These are phyloP conservation scores for Apophysomyces trapeziformis DNA, from an alignment of 371 early-diverging fungal genomes.

Conservation along the genomic window DNA sequence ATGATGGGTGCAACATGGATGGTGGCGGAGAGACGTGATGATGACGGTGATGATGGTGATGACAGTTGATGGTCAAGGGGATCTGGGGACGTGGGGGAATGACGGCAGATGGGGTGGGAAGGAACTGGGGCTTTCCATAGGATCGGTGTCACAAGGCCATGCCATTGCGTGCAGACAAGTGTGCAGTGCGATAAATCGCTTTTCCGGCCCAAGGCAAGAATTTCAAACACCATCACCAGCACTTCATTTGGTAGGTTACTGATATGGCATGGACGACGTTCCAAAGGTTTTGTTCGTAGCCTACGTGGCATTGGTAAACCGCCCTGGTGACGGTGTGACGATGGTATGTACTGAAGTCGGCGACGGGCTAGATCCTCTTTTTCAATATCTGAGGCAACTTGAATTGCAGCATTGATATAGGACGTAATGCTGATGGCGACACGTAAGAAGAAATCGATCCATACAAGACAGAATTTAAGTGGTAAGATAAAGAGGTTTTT, in stretches of 20 bases:
- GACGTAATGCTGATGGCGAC: not conserved
- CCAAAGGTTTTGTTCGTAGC: slow-evolving; percentile 1
- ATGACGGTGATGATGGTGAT: slow-evolving; percentile 2
- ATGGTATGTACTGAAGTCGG: not conserved
- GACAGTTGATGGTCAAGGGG: slow-evolving; percentile 1
- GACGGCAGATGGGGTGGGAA: slow-evolving; percentile 13
- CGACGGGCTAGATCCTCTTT: slow-evolving; percentile 6
- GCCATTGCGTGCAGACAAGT: slow-evolving; percentile 39
- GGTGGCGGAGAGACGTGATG: slow-evolving; percentile 5
- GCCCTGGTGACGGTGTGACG: not conserved
- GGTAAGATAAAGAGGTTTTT: slow-evolving; percentile 5
- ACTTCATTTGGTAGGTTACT: slow-evolving; percentile 35
- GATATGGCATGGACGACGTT: slow-evolving; percentile 11
- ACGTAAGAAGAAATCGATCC: slow-evolving; percentile 8
- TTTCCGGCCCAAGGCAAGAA: slow-evolving; percentile 8
- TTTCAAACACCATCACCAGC: slow-evolving; percentile 33
- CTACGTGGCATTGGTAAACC: slow-evolving; percentile 1
- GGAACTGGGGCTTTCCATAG: slow-evolving; percentile 42
- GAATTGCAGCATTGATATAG: slow-evolving; percentile 1
- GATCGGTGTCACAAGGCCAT: slow-evolving; percentile 37
- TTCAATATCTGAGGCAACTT: slow-evolving; percentile 6
- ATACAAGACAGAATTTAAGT: not conserved
- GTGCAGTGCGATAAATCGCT: slow-evolving; percentile 31
- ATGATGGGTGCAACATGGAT: not conserved
- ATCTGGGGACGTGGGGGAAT: slow-evolving; percentile 15